These are phyloP conservation scores for Irpex lacteus DNA, from an alignment of 1,284 basidiomycete species.

Conservation along the genomic window DNA sequence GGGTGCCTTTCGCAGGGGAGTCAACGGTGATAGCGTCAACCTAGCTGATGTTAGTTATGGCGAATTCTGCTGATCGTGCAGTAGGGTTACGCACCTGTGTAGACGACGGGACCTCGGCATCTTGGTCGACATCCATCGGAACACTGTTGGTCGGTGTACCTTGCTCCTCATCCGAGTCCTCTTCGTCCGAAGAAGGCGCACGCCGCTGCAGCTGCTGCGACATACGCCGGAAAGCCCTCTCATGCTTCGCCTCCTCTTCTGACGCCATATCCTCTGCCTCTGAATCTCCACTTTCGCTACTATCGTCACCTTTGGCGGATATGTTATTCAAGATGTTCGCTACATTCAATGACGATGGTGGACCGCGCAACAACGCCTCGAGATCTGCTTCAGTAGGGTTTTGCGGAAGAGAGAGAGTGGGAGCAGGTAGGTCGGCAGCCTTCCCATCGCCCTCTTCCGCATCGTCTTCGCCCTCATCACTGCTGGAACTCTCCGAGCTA, in stretches of 20 bases:
- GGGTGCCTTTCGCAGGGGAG: background rate
- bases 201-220: conserved; percentile 19
- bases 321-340: background rate
- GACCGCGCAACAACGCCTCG: conserved; percentile 27
- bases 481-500: conserved; percentile 25
- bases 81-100: background rate
- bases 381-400: conserved; percentile 14
- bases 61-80: background rate
- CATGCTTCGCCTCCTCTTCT: conserved; percentile 23
- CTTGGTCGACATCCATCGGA: background rate
- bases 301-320: conserved; percentile 9
- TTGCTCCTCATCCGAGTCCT: conserved; percentile 13
- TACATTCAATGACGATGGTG: conserved; percentile 11
- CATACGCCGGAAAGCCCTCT: conserved; percentile 23
- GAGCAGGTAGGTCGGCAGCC: background rate
- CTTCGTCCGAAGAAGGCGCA: conserved; percentile 26
- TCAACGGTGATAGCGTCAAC: background rate
- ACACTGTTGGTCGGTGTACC: background rate
- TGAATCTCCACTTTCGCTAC: conserved; percentile 17
- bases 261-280: conserved; percentile 21
- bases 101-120: background rate
- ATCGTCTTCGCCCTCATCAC: conserved; percentile 18
- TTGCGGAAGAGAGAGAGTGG: background rate
- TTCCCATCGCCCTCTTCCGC: conserved; percentile 5
- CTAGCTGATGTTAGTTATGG: background rate